Evolutionary conservation across 768 basidiomycete species (phyloP).

Genomic region (Lactarius hatsudake): DNA sequence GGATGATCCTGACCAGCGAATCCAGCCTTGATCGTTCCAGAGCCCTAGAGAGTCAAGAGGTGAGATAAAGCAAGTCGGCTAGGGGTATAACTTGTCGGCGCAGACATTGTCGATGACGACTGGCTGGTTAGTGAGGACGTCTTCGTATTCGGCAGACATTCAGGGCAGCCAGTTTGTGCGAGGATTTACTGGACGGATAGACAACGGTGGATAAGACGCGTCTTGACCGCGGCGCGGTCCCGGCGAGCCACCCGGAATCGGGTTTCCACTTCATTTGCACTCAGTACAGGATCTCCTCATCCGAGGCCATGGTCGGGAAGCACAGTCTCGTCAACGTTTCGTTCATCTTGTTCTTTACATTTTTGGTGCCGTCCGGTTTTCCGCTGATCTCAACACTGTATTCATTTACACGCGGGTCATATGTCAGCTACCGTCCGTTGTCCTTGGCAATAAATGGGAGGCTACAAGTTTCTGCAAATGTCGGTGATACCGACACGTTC

Average conservation of each 20-base stretch:
- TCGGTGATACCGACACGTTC: constrained; percentile 34
- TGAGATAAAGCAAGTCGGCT: constrained; percentile 27
- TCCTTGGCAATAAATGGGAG: constrained; percentile 71
- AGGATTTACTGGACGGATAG: neutral
- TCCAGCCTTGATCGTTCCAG: constrained; percentile 97
- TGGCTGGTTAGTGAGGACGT: constrained; percentile 96
- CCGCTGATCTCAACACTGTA: neutral
- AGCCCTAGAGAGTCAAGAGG: constrained; percentile 62
- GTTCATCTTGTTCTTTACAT: constrained; percentile 11
- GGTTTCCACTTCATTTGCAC: neutral
- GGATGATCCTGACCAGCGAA: constrained; percentile 99
- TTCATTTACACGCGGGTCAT: constrained; percentile 10
- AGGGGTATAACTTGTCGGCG: constrained; percentile 25
- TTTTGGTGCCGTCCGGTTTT: constrained; percentile 26
- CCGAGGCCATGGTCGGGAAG: neutral
- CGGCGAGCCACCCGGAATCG: too few species aligned
- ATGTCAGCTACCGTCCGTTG: constrained; percentile 40
- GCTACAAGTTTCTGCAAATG: constrained; percentile 93
- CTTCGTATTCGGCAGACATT: constrained; percentile 88
- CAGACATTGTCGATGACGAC: constrained; percentile 98
- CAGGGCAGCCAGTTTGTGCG: constrained; percentile 1
- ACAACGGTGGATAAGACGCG: constrained; percentile 11
- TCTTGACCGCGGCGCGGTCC: neutral
- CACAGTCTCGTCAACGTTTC: neutral
- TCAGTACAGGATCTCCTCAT: neutral